These are phyloP conservation scores for Lepiota brunneoincarnata DNA, from an alignment of 768 basidiomycete genomes.

Conservation along the genomic window DNA sequence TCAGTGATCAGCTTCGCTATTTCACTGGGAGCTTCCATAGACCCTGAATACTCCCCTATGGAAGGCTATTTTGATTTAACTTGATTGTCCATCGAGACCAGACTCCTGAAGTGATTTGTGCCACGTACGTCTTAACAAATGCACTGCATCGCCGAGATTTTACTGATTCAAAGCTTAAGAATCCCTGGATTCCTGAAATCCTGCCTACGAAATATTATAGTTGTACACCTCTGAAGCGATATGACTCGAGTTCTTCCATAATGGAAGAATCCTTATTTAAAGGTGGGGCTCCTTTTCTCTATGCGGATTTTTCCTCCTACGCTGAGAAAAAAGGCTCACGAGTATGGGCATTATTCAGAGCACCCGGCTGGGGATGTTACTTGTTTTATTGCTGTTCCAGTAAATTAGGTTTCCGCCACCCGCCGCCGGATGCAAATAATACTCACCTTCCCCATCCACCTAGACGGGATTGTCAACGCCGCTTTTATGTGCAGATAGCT, in stretches of 20 bases:
- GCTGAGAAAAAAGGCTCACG: background rate
- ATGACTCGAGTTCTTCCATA: slow-evolving; percentile 9
- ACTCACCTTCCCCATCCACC: background rate
- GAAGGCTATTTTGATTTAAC: slow-evolving; percentile 1
- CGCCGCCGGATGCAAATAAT: background rate
- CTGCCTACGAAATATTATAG: background rate
- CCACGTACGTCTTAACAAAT: slow-evolving; percentile 3
- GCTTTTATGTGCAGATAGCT: background rate
- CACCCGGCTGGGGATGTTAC: background rate
- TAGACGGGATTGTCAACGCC: slow-evolving; percentile 1
- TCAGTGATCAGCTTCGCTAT: slow-evolving; percentile 6
- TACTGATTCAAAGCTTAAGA: background rate
- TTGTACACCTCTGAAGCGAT: background rate
- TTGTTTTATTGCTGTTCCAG: background rate
- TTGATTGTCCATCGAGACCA: background rate
- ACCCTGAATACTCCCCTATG: slow-evolving; percentile 3
- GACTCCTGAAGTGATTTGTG: background rate
- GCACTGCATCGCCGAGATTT: background rate
- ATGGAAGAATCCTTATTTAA: slow-evolving; percentile 1
- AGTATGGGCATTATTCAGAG: background rate
- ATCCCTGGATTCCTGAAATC: slow-evolving; percentile 8
- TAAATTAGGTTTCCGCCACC: background rate
- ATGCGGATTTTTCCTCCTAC: background rate
- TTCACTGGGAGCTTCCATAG: background rate
- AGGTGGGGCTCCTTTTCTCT: slow-evolving; percentile 4